phyloP scores from a whole-genome alignment of 768 basidiomycete genomes.

The Kwoniella dejecticola region DNA sequence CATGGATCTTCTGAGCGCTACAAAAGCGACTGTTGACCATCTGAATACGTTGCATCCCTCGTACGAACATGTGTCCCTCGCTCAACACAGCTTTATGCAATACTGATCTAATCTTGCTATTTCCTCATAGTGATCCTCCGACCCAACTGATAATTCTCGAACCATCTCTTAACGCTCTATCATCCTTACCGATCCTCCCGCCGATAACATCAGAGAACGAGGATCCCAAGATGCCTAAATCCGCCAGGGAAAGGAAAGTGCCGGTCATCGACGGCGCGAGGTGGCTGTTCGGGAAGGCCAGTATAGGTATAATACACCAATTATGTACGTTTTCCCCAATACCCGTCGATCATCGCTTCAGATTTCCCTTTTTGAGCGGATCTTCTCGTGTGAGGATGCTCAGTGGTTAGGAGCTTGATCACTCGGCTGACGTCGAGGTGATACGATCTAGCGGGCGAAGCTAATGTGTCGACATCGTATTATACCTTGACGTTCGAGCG shows the following conservation, averaged over 20 bases:
- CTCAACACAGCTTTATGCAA: no score
- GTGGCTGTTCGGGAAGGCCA: slow-evolving; percentile 30
- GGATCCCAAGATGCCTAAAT: slow-evolving; percentile 21
- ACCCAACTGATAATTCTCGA: slow-evolving; percentile 41
- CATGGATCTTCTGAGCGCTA: slow-evolving; percentile 33
- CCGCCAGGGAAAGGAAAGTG: slow-evolving; percentile 29
- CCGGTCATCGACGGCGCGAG: slow-evolving; percentile 26
- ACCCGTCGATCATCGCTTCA: no score
- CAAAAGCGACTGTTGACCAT: slow-evolving; percentile 30
- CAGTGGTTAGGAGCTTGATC: no score
- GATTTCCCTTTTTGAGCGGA: not conserved
- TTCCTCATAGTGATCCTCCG: slow-evolving; percentile 15
- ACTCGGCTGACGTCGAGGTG: not conserved
- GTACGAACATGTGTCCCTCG: slow-evolving; percentile 17
- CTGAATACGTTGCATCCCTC: slow-evolving; percentile 22
- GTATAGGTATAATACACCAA: slow-evolving; percentile 30
- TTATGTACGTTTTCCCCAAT: slow-evolving; percentile 3
- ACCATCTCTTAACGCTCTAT: slow-evolving; percentile 23
- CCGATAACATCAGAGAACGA: slow-evolving; percentile 11
- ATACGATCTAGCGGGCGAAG: not conserved
- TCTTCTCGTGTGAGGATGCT: no score
- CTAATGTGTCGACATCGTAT: not conserved
- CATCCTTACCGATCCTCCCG: slow-evolving; percentile 36
- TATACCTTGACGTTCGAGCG: slow-evolving; percentile 10
- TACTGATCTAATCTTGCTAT: no score